phyloP scores from a whole-genome alignment of 2,329 filamentous ascomycete genomes.

The Ceratocystis papillata region DNA sequence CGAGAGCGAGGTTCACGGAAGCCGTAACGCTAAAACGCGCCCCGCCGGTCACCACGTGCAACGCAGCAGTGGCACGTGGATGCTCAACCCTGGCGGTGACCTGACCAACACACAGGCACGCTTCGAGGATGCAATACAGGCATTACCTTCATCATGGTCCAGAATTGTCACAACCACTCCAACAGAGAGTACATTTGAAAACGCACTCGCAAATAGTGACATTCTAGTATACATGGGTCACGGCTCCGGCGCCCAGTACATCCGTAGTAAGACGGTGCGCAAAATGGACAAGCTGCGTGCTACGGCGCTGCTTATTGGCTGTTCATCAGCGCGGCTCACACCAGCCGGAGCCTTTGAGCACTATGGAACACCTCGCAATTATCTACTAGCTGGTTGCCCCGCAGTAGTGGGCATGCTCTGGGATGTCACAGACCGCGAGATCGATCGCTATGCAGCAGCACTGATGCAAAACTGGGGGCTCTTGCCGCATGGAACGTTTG shows the following conservation, averaged over 20 bases:
- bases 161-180: conserved; percentile 59
- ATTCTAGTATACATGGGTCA: conserved; percentile 92
- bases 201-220: conserved; percentile 53
- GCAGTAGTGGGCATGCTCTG: conserved; percentile 87
- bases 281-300: conserved; percentile 63
- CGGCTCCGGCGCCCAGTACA: conserved; percentile 88
- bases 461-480: conserved; percentile 83
- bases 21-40: conserved; percentile 27
- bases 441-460: conserved; percentile 76
- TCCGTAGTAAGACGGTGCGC: conserved; percentile 72
- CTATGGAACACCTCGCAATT: conserved; percentile 82
- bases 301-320: conserved; percentile 84
- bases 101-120: conserved; percentile 66
- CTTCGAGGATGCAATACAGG: conserved; percentile 45
- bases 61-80: conserved; percentile 53
- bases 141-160: conserved; percentile 60
- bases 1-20: conserved; percentile 7
- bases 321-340: conserved; percentile 66
- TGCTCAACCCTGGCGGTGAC: conserved; percentile 83
- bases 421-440: conserved; percentile 97
- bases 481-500: conserved; percentile 40
- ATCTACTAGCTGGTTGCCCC: conserved; percentile 76
- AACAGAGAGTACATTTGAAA: conserved; percentile 65
- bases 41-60: conserved; percentile 45
- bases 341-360: conserved; percentile 68